These are phyloP conservation scores for Hypoxylon trugodes DNA, from an alignment of 495 filamentous ascomycete species.

Conservation along the genomic window DNA sequence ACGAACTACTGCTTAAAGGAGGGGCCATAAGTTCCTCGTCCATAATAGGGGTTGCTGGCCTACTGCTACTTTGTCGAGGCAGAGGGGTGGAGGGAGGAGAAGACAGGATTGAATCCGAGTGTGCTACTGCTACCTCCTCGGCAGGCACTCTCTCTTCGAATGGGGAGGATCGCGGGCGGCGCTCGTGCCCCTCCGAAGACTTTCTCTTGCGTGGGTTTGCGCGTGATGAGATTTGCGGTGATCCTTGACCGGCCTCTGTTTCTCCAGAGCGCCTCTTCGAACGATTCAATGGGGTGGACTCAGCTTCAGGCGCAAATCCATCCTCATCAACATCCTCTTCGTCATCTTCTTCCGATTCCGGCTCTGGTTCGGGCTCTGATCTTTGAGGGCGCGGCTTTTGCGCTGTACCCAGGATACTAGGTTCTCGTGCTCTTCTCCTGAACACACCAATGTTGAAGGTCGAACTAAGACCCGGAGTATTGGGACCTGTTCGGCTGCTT, in stretches of 20 bases:
- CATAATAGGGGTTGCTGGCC: conserved; percentile 35
- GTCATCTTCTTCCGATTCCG: conserved; percentile 42
- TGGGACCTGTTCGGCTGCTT: conserved; percentile 54
- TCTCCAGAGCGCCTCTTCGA: conserved; percentile 46
- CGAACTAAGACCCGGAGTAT: conserved; percentile 55
- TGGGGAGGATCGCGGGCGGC: conserved; percentile 36
- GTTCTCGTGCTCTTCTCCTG: conserved; percentile 55
- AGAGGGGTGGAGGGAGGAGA: conserved; percentile 30
- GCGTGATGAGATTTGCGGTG: conserved; percentile 33
- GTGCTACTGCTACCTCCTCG: conserved; percentile 36
- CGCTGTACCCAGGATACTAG: conserved; percentile 56
- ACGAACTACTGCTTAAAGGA: conserved; percentile 54
- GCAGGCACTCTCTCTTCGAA: conserved; percentile 43
- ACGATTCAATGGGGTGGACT: conserved; percentile 52
- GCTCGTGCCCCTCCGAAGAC: conserved; percentile 50
- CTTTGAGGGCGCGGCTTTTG: conserved; percentile 48
- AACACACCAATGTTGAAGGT: conserved; percentile 58
- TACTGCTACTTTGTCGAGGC: conserved; percentile 16
- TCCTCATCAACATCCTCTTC: conserved; percentile 38
- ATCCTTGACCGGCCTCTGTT: conserved; percentile 8
- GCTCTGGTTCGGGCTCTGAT: conserved; percentile 37
- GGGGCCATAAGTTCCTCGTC: conserved; percentile 56
- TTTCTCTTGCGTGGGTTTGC: conserved; percentile 56
- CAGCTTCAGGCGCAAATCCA: conserved; percentile 55
- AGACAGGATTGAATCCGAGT: conserved; percentile 40